These are phyloP conservation scores for Naganishia vaughanmartiniae DNA, from an alignment of 768 basidiomycete genomes.

Conservation along the genomic window DNA sequence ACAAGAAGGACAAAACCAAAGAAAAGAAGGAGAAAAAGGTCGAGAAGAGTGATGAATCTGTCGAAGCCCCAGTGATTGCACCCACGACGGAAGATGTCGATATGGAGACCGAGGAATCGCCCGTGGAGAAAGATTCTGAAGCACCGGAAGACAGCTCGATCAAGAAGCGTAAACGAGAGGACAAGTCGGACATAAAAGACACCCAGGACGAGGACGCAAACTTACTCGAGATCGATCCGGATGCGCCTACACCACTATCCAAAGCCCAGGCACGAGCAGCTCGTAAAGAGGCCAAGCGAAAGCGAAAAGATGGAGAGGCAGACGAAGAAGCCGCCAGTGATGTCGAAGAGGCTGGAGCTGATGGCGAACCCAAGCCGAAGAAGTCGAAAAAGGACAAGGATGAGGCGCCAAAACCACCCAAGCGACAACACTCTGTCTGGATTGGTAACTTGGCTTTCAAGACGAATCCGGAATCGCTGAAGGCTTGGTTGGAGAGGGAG, in stretches of 20 bases:
- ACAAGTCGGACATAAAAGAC: background rate
- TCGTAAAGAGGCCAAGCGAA: slow-evolving; percentile 42
- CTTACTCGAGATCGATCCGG: slow-evolving; percentile 46
- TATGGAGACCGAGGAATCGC: slow-evolving; percentile 14
- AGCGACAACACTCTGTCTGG: slow-evolving; percentile 86
- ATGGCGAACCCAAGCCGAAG: background rate
- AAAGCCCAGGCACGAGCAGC: slow-evolving; percentile 48
- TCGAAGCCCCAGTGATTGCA: slow-evolving; percentile 37
- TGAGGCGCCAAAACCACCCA: slow-evolving; percentile 44
- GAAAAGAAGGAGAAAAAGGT: slow-evolving; percentile 28
- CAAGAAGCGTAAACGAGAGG: slow-evolving; percentile 25
- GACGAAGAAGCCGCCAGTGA: slow-evolving; percentile 27
- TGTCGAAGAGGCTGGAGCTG: slow-evolving; percentile 15
- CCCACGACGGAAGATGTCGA: slow-evolving; percentile 7
- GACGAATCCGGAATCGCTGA: slow-evolving; percentile 73
- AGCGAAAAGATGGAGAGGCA: slow-evolving; percentile 27
- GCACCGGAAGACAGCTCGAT: slow-evolving; percentile 4
- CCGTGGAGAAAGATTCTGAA: background rate
- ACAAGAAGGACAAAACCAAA: background rate
- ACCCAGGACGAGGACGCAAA: slow-evolving; percentile 6
- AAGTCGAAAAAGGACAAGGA: slow-evolving; percentile 7
- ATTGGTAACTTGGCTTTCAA: slow-evolving; percentile 91
- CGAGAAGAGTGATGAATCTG: slow-evolving; percentile 24
- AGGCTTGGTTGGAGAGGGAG: slow-evolving; percentile 40
- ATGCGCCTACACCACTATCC: slow-evolving; percentile 42